Percentiles rank a stretch among this genome's conserved stretches.
Conservation (phyloP, 1,139 yeast genomes). For the Lodderomyces pseudojiufengensis region DNA sequence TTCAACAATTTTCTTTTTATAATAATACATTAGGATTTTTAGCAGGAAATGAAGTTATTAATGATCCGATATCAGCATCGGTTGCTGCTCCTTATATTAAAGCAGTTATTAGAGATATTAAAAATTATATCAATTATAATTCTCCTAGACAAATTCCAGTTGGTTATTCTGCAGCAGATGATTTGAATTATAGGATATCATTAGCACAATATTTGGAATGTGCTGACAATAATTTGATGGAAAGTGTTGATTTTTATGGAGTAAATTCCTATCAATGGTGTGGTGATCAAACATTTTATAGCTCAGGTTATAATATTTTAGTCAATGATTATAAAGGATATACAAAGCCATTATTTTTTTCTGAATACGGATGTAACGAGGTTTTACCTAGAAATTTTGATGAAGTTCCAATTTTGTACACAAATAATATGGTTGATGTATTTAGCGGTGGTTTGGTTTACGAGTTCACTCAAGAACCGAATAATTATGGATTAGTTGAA, state of each 20-base stretch:
- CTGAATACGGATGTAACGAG: constrained; percentile 93
- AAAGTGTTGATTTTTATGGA: constrained; percentile 87
- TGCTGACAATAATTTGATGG: constrained; percentile 49
- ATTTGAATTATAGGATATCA: constrained; percentile 67
- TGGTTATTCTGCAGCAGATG: constrained; percentile 96
- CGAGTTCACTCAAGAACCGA: constrained; percentile 85
- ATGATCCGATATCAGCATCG: constrained; percentile 72
- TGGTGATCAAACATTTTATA: constrained; percentile 76
- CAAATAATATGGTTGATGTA: constrained; percentile 69
- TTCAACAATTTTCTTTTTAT: constrained; percentile 78
- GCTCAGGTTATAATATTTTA: constrained; percentile 77
- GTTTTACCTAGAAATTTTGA: constrained; percentile 76
- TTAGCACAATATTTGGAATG: constrained; percentile 83
- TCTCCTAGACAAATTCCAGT: constrained; percentile 74
- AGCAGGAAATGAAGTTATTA: constrained; percentile 91
- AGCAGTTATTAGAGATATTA: constrained; percentile 77
- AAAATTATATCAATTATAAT: constrained; percentile 58
- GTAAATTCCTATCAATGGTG: constrained; percentile 98
- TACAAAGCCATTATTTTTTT: constrained; percentile 76
- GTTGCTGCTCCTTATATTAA: constrained; percentile 70
- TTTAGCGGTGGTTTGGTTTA: constrained; percentile 93
- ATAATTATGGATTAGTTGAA: constrained; percentile 82
- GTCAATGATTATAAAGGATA: constrained; percentile 68
- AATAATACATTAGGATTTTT: constrained; percentile 90
- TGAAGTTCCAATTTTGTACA: constrained; percentile 70